These are phyloP conservation scores for Neofusicoccum laricinum DNA, from an alignment of 2,329 filamentous ascomycete genomes.

Conservation along the genomic window DNA sequence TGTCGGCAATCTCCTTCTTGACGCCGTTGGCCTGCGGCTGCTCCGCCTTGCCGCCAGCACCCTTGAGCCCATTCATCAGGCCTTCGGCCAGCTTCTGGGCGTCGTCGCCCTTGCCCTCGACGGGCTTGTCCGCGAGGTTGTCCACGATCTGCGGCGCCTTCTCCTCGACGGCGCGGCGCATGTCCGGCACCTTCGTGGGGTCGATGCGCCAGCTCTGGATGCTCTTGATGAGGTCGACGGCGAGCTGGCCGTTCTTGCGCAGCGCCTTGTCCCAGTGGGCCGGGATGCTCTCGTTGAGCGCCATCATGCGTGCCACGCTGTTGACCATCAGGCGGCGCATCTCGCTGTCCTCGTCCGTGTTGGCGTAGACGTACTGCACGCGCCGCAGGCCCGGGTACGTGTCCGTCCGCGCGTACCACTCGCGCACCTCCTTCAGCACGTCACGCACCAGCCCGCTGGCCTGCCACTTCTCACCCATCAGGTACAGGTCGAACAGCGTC, in stretches of 20 bases:
- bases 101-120: conserved; percentile 22
- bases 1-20: conserved; percentile 13
- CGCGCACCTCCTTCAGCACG: conserved; percentile 48
- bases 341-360: conserved; percentile 44
- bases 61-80: not conserved
- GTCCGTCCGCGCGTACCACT: conserved; percentile 53
- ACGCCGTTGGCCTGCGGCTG: conserved; percentile 21
- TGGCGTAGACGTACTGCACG: conserved; percentile 53
- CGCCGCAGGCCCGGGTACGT: conserved; percentile 52
- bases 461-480: conserved; percentile 53
- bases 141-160: conserved; percentile 32
- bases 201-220: conserved; percentile 56
- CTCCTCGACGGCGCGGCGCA: conserved; percentile 43
- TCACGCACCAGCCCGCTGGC: conserved; percentile 48
- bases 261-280: conserved; percentile 55
- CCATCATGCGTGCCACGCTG: conserved; percentile 50
- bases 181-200: conserved; percentile 48
- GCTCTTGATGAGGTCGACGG: conserved; percentile 53
- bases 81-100: conserved; percentile 23
- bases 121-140: conserved; percentile 28
- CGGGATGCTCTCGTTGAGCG: conserved; percentile 48
- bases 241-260: conserved; percentile 53
- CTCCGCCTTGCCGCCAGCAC: not conserved
- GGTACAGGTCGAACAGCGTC: conserved; percentile 52
- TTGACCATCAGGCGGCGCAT: conserved; percentile 51